A percentile compares a stretch with the other conserved stretches of the same genome.
Conservation (phyloP, 805 yeast genomes). For the Pichia cabralensis region DNA sequence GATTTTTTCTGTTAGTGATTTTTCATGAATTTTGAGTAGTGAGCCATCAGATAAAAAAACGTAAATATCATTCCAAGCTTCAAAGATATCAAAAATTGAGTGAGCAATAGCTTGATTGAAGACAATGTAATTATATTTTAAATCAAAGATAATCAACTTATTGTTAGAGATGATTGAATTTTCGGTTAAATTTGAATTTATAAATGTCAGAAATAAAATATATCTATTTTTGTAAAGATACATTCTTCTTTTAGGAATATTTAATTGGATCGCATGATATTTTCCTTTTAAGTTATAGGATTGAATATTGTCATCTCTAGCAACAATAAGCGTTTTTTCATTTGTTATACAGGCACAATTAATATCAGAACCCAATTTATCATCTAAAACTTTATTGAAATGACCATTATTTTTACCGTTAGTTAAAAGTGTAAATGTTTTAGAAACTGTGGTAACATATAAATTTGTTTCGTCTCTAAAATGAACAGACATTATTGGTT, state of each 20-base stretch:
- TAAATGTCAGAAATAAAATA: slow-evolving; percentile 39
- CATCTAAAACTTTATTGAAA: slow-evolving; percentile 39
- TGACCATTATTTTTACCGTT: slow-evolving; percentile 69
- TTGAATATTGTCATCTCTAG: slow-evolving; percentile 50
- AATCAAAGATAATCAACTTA: slow-evolving; percentile 58
- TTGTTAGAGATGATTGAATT: slow-evolving; percentile 30
- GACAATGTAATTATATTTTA: slow-evolving; percentile 57
- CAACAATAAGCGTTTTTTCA: slow-evolving; percentile 42
- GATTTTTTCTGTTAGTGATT: slow-evolving; percentile 55
- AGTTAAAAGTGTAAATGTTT: slow-evolving; percentile 61
- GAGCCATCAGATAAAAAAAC: slow-evolving; percentile 69
- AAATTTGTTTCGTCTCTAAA: slow-evolving; percentile 47
- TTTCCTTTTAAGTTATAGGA: slow-evolving; percentile 50
- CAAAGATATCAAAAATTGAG: slow-evolving; percentile 48
- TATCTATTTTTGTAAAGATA: slow-evolving; percentile 37
- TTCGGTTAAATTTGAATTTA: slow-evolving; percentile 24
- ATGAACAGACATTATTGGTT: slow-evolving; percentile 73
- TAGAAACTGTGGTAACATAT: slow-evolving; percentile 68
- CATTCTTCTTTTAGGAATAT: slow-evolving; percentile 43
- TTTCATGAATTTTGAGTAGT: slow-evolving; percentile 58
- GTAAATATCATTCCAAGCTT: slow-evolving; percentile 46
- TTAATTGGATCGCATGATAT: slow-evolving; percentile 44
- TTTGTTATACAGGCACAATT: slow-evolving; percentile 32
- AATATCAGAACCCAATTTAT: slow-evolving; percentile 38
- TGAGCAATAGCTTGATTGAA: slow-evolving; percentile 61